Base-by-base conservation (phyloP, 176 grass and related monocot species). In the Bromus sterilis region DNA sequence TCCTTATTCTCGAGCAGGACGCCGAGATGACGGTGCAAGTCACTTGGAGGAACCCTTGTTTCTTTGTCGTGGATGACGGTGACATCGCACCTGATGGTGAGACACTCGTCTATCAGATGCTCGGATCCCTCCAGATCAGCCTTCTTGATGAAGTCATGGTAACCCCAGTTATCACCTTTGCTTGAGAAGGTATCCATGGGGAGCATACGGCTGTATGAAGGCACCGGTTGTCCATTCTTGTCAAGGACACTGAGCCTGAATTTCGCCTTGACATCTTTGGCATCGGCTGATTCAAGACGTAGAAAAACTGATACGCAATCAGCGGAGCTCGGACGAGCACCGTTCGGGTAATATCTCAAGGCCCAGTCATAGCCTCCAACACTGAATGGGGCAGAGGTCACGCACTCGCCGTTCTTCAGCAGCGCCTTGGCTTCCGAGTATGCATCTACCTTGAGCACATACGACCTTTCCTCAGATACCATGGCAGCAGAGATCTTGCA, bases 281-380 rank as follows among this genome's bases (percentile, higher is more conserved):
- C 63, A 20, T 4, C 7, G 30, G 30, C 61, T 10, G 31, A 20
- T 21, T 35, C 1, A 11, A 10, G 7, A 21, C 1, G 0, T 4
- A 66, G 32, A 36, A 4, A 66, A 18, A 66, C 0, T 35, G 62
- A 21, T 11, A 66, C n/a, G 32, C 5, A 66, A 36, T 36, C 18
- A 1, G 1, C 0, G 1, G 0, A 36, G 5, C 2, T 3, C 31
- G 34, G 0, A 2, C 0, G 0, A 18, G 0, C 0, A 21, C 62
- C 31, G 16, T 65, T 35, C 2, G 62, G 62, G 1, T 5, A 35
- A 21, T 21, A 35, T 4, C 0, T 4, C 62, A 65, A 0, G 32
- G 8, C 62, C 31, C 32, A 66, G 18, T 4, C 21, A 2, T 11
- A 16, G 2, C 62, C 32, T 21, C 62, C 62, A 66, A 36, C 32